Base-by-base conservation (phyloP, 495 filamentous ascomycete genomes). In the Acidomyces sp. region DNA sequence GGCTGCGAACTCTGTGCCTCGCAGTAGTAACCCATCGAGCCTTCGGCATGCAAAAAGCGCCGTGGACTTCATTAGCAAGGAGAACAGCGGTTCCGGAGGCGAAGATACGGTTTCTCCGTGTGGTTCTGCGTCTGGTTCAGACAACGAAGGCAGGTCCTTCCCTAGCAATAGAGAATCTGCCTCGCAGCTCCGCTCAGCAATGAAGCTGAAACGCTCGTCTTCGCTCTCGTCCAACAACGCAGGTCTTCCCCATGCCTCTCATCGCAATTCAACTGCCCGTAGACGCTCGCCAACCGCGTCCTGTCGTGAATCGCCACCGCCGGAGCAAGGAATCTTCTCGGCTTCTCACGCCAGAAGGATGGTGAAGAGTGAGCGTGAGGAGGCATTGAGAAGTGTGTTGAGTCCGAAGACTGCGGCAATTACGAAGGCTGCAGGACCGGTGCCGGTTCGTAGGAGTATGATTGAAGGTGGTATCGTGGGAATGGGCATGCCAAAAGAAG, bases 281-380 rank as follows among this genome's bases (percentile, higher is more conserved):
- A 69, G 77, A 27, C 70, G 78, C 41, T 80, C 77, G 51, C 79
- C 78, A 3, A 72, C 68, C 7, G 66, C 70, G 9, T 61, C 41
- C 3, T 27, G 41, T 22, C 24, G 26, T 9, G 42, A 38, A 4
- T 42, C 34, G 13, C 34, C 27, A 13, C 36, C 37, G 41, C 55
- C 42, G 45, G 76, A 78, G 35, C 64, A 66, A 43, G 62, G 60
- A 19, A 65, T 82, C 59, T 82, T 82, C 63, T 77, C 77, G 4
- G 74, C 78, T 19, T 71, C 71, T 13, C 77, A 81, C 43, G 78
- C 79, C 6, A 65, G 79, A 22, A 63, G 79, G 11, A 81, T 84
- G 76, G 75, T 77, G 17, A 78, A 72, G 59, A 70, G 66, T 39
- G 76, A 80, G 18, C 73, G 74, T 41, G 77, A 77, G 25, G 54